Evolutionary conservation across 2,329 filamentous ascomycete species (phyloP), one percentile per base, ranked within the genome.

Genomic region (Nigrograna mackinnonii): DNA sequence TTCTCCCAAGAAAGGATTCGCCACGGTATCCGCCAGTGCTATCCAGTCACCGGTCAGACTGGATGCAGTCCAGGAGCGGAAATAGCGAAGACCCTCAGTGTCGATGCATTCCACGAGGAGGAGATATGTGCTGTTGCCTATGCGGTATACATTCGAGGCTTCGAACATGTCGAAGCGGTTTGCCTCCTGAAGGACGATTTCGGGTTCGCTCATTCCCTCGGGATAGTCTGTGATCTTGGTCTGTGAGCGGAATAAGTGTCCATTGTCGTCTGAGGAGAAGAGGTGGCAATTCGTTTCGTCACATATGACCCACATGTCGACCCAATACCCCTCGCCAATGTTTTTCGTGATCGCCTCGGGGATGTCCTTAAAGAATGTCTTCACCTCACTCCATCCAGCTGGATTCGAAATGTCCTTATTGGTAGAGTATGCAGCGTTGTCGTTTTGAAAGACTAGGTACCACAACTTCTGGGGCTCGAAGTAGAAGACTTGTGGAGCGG

Each of bases 261-360:
- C 70, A 39, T 72, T 72, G 50, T 72, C 69, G 43, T 72, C 68
- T 20, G 62, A 67, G 9, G 67, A 70, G 59, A 70, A 73, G 18
- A 72, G 60, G 44, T 72, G 61, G 51, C 68, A 72, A 43, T 60
- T 52, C 1, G 37, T 22, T 2, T 45, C 39, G 49, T 72, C 69
- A 55, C 69, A 73, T 37, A 73, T 69, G 18, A 70, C 63, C 68
- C 69, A 71, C 69, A 72, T 71, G 49, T 72, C 70, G 11, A 72
- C 68, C 69, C 70, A 73, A 50, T 68, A 68, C 6, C 68, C 68
- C 5, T 47, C 41, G n/a, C 57, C 59, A 9, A 70, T 59, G 34
- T 67, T 64, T 5, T 62, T 35, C 2, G 49, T 44, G 39, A 71
- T 66, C 30, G 63, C 62, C 6, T 44, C 39, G 1, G 70, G 69